phyloP scores from a whole-genome alignment of 192 early-diverging fungal genomes.

The Helicostylum pulchrum region DNA sequence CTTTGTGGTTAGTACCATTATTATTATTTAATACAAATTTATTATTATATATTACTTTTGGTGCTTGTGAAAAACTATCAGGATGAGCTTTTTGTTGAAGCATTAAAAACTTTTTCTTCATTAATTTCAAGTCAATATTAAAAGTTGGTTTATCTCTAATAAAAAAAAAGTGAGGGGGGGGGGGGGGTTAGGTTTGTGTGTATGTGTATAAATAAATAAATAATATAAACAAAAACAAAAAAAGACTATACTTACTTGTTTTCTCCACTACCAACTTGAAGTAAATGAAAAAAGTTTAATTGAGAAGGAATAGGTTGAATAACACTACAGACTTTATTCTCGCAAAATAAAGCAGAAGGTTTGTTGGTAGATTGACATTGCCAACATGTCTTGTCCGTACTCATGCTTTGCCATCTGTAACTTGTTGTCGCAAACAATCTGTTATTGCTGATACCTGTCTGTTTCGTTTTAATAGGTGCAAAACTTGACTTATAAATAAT shows the following conservation, averaged over 20 bases:
- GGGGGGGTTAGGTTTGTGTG: too few species aligned
- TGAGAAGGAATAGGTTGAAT: slow-evolving; percentile 54
- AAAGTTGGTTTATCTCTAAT: slow-evolving; percentile 50
- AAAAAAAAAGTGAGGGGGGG: not conserved
- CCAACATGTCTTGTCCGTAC: slow-evolving; percentile 55
- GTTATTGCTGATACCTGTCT: too few species aligned
- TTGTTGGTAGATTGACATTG: slow-evolving; percentile 49
- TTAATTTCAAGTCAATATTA: slow-evolving; percentile 58
- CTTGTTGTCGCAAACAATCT: not conserved
- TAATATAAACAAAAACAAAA: not conserved
- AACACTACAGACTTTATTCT: slow-evolving; percentile 50
- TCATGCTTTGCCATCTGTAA: not conserved
- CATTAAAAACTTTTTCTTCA: slow-evolving; percentile 65
- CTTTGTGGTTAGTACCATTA: too few species aligned
- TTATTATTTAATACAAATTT: too few species aligned
- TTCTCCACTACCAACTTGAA: slow-evolving; percentile 34
- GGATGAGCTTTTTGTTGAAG: slow-evolving; percentile 86
- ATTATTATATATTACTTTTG: slow-evolving; percentile 42
- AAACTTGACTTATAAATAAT: too few species aligned
- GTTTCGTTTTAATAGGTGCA: too few species aligned
- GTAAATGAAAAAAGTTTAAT: slow-evolving; percentile 59
- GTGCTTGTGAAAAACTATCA: slow-evolving; percentile 69
- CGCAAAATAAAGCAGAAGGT: slow-evolving; percentile 51
- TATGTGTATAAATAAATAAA: not conserved
- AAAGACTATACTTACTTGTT: slow-evolving; percentile 20